A percentile compares a stretch with the other conserved stretches of the same genome.
Conservation (phyloP, 371 early-diverging fungal genomes). For the Mucor mucedo region DNA sequence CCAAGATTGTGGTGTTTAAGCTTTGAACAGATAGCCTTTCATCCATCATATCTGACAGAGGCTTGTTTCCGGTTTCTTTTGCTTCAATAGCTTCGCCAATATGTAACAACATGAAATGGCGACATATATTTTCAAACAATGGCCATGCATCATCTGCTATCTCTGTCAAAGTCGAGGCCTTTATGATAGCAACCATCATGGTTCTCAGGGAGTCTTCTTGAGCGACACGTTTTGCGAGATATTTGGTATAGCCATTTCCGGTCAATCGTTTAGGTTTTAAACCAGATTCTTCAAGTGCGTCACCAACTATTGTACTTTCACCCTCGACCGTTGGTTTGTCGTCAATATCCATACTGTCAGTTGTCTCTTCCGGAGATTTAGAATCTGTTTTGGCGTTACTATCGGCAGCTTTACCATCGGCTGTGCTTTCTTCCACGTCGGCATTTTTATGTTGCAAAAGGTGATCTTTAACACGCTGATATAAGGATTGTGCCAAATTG, state of each 20-base stretch:
- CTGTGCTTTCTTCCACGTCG: background rate
- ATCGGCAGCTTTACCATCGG: background rate
- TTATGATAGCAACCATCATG: slow-evolving; percentile 70
- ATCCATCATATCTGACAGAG: slow-evolving; percentile 53
- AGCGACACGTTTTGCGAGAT: slow-evolving; percentile 59
- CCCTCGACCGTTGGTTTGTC: slow-evolving; percentile 6
- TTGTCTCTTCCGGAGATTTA: slow-evolving; percentile 2
- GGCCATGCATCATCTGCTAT: slow-evolving; percentile 71
- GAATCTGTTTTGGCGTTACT: background rate
- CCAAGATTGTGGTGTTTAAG: slow-evolving; percentile 67
- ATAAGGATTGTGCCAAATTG: slow-evolving; percentile 52
- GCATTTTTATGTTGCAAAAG: slow-evolving; percentile 15
- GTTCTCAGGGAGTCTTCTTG: slow-evolving; percentile 71
- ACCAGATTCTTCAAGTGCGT: slow-evolving; percentile 33
- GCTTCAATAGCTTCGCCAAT: slow-evolving; percentile 71
- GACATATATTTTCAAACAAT: slow-evolving; percentile 69
- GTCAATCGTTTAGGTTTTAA: slow-evolving; percentile 47
- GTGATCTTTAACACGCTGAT: slow-evolving; percentile 45
- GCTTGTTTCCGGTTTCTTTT: slow-evolving; percentile 54
- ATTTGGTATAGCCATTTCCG: slow-evolving; percentile 53
- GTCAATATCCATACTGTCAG: slow-evolving; percentile 14
- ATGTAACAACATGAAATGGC: slow-evolving; percentile 79
- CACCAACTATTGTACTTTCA: slow-evolving; percentile 43
- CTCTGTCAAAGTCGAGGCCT: slow-evolving; percentile 65
- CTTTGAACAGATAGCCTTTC: slow-evolving; percentile 49